phyloP scores from a whole-genome alignment of 768 basidiomycete species.

The Phylloporus sp. region DNA sequence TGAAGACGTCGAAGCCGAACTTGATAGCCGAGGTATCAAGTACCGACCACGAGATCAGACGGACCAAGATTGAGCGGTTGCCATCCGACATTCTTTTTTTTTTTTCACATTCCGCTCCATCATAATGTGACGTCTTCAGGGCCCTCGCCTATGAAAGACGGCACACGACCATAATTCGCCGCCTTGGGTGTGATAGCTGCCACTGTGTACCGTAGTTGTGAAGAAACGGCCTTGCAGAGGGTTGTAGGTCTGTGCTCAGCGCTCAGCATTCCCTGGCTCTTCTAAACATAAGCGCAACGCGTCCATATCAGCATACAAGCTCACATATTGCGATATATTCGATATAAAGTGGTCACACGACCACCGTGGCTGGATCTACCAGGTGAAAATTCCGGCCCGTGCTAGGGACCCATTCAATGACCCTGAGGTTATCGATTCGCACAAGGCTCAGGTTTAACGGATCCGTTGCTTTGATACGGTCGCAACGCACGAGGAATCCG shows the following conservation, averaged over 20 bases:
- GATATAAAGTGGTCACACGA: not conserved
- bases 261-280: not conserved
- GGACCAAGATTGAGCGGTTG: conserved; percentile 53
- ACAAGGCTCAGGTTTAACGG: not conserved
- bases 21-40: conserved; percentile 72
- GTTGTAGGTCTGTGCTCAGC: not conserved
- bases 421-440: not conserved
- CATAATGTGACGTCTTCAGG: not conserved
- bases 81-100: not conserved
- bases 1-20: conserved; percentile 78
- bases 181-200: conserved; percentile 2
- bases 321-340: not conserved
- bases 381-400: too few relatives aligned
- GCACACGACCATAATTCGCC: conserved; percentile 12
- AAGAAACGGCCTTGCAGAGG: conserved; percentile 3
- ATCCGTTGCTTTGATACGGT: not conserved
- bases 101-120: not conserved
- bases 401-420: not conserved
- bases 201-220: conserved; percentile 1
- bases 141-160: not conserved
- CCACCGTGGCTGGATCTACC: not conserved
- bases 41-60: conserved; percentile 84
- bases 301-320: too few relatives aligned
- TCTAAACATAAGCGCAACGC: not conserved
- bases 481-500: too few relatives aligned